These are phyloP conservation scores for Silene latifolia DNA, from an alignment of 148 eudicot genomes.

Conservation along the genomic window DNA sequence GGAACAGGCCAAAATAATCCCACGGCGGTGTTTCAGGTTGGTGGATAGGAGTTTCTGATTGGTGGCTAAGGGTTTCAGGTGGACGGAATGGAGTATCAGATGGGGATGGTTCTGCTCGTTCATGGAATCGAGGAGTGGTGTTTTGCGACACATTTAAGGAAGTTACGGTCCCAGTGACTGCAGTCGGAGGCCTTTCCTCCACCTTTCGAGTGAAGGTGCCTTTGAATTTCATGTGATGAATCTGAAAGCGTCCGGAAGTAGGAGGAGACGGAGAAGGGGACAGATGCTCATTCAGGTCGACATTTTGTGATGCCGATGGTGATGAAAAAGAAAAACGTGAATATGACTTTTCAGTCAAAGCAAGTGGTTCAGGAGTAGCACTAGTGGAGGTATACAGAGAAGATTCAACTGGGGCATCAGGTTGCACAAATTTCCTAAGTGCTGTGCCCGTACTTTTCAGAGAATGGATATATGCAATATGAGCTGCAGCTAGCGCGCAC, in stretches of 20 bases:
- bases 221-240: slow-evolving; percentile 70
- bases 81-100: slow-evolving; percentile 35
- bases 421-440: slow-evolving; percentile 67
- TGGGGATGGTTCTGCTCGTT: slow-evolving; percentile 38
- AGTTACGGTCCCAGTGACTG: slow-evolving; percentile 48
- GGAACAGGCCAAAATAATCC: slow-evolving; percentile 87
- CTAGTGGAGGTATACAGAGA: slow-evolving; percentile 55
- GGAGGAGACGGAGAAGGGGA: slow-evolving; percentile 64
- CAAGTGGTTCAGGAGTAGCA: slow-evolving; percentile 62
- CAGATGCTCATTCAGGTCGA: slow-evolving; percentile 37
- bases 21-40: slow-evolving; percentile 57
- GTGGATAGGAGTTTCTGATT: slow-evolving; percentile 9
- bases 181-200: slow-evolving; percentile 63
- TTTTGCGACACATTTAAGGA: slow-evolving; percentile 45
- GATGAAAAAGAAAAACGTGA: slow-evolving; percentile 66
- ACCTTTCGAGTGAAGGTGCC: slow-evolving; percentile 58
- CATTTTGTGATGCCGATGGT: slow-evolving; percentile 48
- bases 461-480: slow-evolving; percentile 64
- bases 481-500: slow-evolving; percentile 81
- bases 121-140: slow-evolving; percentile 44
- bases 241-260: slow-evolving; percentile 41
- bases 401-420: slow-evolving; percentile 50
- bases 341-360: slow-evolving; percentile 46
- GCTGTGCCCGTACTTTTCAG: slow-evolving; percentile 65
- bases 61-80: slow-evolving; percentile 36